Conservation (phyloP, 2,329 filamentous ascomycete species). For the Claviceps pazoutovae region DNA sequence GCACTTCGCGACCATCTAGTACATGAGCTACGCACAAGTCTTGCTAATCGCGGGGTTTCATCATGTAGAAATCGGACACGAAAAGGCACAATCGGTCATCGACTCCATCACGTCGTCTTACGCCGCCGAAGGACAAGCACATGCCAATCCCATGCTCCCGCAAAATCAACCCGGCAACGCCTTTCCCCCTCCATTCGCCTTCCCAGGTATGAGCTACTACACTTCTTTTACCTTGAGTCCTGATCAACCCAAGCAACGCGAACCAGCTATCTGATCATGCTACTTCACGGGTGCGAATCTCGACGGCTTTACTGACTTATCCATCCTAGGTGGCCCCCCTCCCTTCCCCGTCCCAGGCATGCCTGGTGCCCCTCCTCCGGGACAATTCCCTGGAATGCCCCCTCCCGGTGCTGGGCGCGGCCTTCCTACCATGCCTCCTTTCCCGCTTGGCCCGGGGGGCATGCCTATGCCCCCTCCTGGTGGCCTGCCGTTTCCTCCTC, state of each 20-base stretch:
- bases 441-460: conserved; percentile 21
- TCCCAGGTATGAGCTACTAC: conserved; percentile 38
- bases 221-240: conserved; percentile 11
- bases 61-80: conserved; percentile 75
- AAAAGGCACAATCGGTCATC: conserved; percentile 96
- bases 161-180: conserved; percentile 48
- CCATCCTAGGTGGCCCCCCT: conserved; percentile 31
- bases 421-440: conserved; percentile 31
- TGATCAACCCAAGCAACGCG: background rate
- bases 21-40: no score
- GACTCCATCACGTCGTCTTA: conserved; percentile 96
- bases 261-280: no score
- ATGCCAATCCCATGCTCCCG: conserved; percentile 70
- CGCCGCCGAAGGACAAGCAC: conserved; percentile 79
- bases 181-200: conserved; percentile 42
- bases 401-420: conserved; percentile 34
- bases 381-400: conserved; percentile 24
- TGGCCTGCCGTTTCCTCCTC: conserved; percentile 26
- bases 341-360: conserved; percentile 48
- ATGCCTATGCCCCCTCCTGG: conserved; percentile 25
- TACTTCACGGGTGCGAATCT: conserved; percentile 3
- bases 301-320: background rate
- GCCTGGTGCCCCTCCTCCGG: conserved; percentile 26
- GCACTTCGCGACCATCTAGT: no score
- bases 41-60: no score